Base-by-base conservation (phyloP, 2,329 filamentous ascomycete genomes). In the Stemphylium beticola region DNA sequence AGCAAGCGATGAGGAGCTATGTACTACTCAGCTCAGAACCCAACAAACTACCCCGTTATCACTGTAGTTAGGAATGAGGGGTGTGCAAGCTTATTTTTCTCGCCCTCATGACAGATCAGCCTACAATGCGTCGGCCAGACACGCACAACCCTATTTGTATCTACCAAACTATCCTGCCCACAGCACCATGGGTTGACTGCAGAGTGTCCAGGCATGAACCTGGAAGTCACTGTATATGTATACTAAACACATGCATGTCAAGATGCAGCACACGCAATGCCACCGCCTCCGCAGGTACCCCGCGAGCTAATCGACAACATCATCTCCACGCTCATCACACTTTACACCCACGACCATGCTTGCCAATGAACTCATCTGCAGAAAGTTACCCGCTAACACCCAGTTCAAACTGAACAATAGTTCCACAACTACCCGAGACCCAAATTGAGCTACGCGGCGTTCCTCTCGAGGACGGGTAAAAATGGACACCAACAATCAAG, bases 301-400 rank as follows among this genome's bases (percentile, higher is more conserved):
- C 55, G 44, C 9, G 44, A 53, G 40, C 37, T 51, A 2, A 50
- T 47, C 12, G 51, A 53, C 32, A n/a, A 15, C 4, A 58, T 58
- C n/a, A 43, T 53, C 14, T 46, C 46, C 18, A 10, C n/a, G 10
- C 40, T 47, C 38, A 37, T 60, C 43, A 7, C 39, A 10, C n/a
- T 39, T 11, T 29, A 58, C 31, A 17, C 32, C 32, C 10, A 55
- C 14, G 44, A 55, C 18, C 57, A 48, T 12, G 44, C 48, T 4
- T 38, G 55, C 44, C 55, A 58, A 52, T 55, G 47, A 54, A 55
- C 43, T 4, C 9, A 26, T 15, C 43, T 60, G 3, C 54, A 50
- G 12, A 32, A 51, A 7, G 42, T 58, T 14, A 52, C 57, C 12
- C 42, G 42, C 1, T 43, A 36, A 34, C 49, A 46, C 39, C 31